Evolutionary conservation across 768 basidiomycete species (phyloP).

Genomic region (Xerocomus spinulosus): DNA sequence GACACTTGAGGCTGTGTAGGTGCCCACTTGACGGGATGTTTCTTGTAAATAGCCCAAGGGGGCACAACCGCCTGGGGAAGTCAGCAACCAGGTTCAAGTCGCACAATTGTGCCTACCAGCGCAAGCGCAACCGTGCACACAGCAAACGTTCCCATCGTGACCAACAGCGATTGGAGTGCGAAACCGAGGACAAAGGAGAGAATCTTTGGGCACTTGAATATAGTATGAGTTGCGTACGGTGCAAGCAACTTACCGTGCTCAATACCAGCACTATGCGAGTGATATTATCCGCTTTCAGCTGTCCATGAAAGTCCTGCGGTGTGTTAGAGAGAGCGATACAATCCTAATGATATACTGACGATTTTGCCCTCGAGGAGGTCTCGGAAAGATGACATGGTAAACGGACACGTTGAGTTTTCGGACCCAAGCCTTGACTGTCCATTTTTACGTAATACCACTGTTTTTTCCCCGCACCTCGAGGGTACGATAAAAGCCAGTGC

Average conservation of each 20-base stretch:
- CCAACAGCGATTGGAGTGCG: slow-evolving; percentile 23
- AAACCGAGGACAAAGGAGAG: slow-evolving; percentile 30
- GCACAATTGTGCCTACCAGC: slow-evolving; percentile 14
- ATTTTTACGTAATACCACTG: too few species aligned
- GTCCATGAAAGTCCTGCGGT: slow-evolving; percentile 30
- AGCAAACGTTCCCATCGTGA: slow-evolving; percentile 23
- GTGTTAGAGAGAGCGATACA: slow-evolving; percentile 1
- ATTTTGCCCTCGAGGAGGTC: slow-evolving; percentile 30
- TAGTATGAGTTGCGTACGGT: not conserved
- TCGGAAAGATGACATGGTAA: slow-evolving; percentile 23
- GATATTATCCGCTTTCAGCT: slow-evolving; percentile 24
- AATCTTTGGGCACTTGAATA: slow-evolving; percentile 12
- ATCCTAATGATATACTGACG: slow-evolving; percentile 11
- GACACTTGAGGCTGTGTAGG: slow-evolving; percentile 17
- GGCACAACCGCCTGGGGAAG: slow-evolving; percentile 52
- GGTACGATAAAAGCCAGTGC: too few species aligned
- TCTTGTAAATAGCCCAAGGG: slow-evolving; percentile 53
- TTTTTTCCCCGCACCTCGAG: too few species aligned
- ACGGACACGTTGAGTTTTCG: slow-evolving; percentile 6
- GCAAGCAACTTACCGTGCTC: slow-evolving; percentile 19
- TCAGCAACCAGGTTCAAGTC: not conserved
- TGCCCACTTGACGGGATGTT: slow-evolving; percentile 21
- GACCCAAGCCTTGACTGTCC: not conserved
- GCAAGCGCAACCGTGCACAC: slow-evolving; percentile 18
- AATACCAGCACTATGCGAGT: slow-evolving; percentile 20